A percentile compares a stretch with the other conserved stretches of the same genome.
These are phyloP conservation scores for Wickerhamomyces hampshirensis DNA, from an alignment of 805 yeast species.

Conservation along the genomic window DNA sequence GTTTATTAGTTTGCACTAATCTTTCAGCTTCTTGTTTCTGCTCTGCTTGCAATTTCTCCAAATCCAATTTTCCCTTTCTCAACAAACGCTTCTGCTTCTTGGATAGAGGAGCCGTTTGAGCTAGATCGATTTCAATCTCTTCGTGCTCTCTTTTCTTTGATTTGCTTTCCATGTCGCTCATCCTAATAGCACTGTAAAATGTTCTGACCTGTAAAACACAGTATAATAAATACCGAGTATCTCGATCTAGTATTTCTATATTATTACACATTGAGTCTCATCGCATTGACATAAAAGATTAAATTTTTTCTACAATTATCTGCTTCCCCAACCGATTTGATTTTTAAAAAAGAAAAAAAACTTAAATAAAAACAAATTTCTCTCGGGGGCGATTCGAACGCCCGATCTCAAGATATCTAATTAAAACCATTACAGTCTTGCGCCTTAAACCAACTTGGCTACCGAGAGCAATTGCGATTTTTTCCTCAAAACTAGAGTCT, in stretches of 20 bases:
- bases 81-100: constrained; percentile 84
- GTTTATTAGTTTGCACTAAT: constrained; percentile 33
- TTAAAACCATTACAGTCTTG: constrained; percentile 31
- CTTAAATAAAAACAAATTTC: constrained; percentile 25
- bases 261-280: too few species aligned
- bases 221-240: too few species aligned
- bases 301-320: too few species aligned
- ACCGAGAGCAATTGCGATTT: constrained; percentile 25
- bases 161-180: constrained; percentile 9
- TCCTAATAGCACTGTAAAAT: too few species aligned
- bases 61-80: constrained; percentile 68
- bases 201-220: background rate
- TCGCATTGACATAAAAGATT: too few species aligned
- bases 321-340: background rate
- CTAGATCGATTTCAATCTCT: constrained; percentile 60
- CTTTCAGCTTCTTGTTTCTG: constrained; percentile 35
- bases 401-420: constrained; percentile 43
- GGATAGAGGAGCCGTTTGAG: constrained; percentile 75
- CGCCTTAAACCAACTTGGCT: constrained; percentile 36
- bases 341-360: background rate
- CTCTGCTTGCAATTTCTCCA: constrained; percentile 47
- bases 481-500: too few species aligned
- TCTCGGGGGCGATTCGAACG: constrained; percentile 49
- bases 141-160: constrained; percentile 25
- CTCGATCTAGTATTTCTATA: too few species aligned